Evolutionary conservation across 257 asterid genomes (phyloP), one percentile per base, ranked within the genome.

Genomic region (Lycium barbarum): DNA sequence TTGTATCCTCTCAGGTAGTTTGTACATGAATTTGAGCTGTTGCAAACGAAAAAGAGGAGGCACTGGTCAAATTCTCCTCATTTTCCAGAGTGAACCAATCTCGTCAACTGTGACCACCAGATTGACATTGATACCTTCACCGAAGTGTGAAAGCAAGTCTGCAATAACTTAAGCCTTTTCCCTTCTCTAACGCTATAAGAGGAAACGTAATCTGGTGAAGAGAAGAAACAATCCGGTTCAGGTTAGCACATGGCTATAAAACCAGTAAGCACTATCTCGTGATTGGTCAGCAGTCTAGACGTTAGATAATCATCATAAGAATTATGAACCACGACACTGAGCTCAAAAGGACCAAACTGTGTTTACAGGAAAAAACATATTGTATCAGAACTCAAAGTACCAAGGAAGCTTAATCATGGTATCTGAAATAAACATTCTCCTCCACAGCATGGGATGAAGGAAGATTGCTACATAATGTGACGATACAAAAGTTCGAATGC

Each of bases 391-490:
- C 81, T 2, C 7, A 13, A 74, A 12, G 12, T 47, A 74, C 17
- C 80, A 3, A 45, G 6, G 59, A 47, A 74, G 81, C 62, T 74
- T 49, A 74, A 74, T 74, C 55, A 49, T 22, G 61, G 6, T 76
- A 6, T 22, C 13, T 15, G 62, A 49, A 74, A 74, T 49, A 74
- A 74, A 14, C 14, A 26, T 22, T 74, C 40, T 73, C 59, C n/a
- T 5, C 80, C 80, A 73, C 59, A 45, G n/a, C 57, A 47, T 47
- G 80, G 59, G n/a, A 73, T 47, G 59, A 47, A 45, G 9, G 67
- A 61, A 62, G 5, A 13, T 10, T 5, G 68, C 70, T 3, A 62
- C 15, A 9, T 62, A 62, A 20, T 62, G 38, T 62, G 70, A 62
- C 14, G 38, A 22, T 62, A 22, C 17, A 47, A 11, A 72, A 72